Base-by-base conservation (phyloP, 768 basidiomycete genomes). In the Saitozyma podzolica region DNA sequence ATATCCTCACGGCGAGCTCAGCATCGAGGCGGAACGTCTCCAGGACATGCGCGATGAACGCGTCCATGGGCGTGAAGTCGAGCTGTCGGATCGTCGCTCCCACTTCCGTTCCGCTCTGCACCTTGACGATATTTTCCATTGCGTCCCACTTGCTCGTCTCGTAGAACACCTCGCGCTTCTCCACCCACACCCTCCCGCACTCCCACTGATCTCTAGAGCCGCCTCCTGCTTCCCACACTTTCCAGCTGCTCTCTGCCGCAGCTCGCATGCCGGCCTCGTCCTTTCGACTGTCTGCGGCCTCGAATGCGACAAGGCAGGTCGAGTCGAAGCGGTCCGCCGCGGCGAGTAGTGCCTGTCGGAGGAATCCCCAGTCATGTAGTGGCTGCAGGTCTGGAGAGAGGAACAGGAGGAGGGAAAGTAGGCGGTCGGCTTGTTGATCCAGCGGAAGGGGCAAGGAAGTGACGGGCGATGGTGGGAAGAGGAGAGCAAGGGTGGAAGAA, bases 131-230 rank as follows among this genome's bases (percentile, higher is more conserved):
- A 80, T 98, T 99, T 63, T 88, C 87, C 58, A 89, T 75, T 0
- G 93, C 85, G 65, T 89, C 84, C 88, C 91, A 93, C 53, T 84
- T 83, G 8, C 85, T 86, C 61, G 86, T 85, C 66, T 92, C 89
- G 78, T 95, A 97, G 70, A 98, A 92, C 19, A 97, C 87, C 77
- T 95, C 93, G 50, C 89, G 82, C 82, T 95, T 94, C 80, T 99
- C 94, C 0, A 90, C 88, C 91, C 95, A 99, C 16, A 94, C 88
- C 67, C 91, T 88, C 0, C 91, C 91, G 83, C 96, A 87, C 79
- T 95, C 94, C 91, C 91, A 94, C 61, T 91, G 59, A 62, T 70
- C 10, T 78, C 83, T 41, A 70, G 78, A 10, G 63, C 68, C 58
- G 52, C 82, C 79, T 59, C 84, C 83, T 6, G 72, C 76, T 20